Evolutionary conservation across 495 filamentous ascomycete species (phyloP), one percentile per base, ranked within the genome.

Genomic region (Penicillium roqueforti): DNA sequence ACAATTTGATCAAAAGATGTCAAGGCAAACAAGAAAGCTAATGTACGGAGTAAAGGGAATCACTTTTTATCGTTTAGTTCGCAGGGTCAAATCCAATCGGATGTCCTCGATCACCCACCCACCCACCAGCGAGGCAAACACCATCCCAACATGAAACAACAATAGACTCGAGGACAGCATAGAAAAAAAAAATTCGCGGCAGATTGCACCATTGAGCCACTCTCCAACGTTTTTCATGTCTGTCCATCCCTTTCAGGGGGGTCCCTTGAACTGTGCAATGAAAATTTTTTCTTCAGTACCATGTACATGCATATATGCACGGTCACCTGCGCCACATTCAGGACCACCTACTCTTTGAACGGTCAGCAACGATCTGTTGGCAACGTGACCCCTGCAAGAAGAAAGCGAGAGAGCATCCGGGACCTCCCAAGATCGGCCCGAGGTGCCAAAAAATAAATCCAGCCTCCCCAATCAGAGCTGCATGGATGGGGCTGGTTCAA

Each of bases 381-480:
- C 39, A 36, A 39, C 51, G 47, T 53, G 36, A 57, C 50, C 60
- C 58, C 63, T 59, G 58, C 58, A 55, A 41, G 28, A 25, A 44
- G 51, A 32, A 42, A 23, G 50, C 56, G 50, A 55, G 48, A 63
- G 49, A 55, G 54, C 29, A 54, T 53, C 31, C 37, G 28, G 29
- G 23, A 14, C 23, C 41, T 38, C 37, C 31, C 42, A 26, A 48
- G 60, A 64, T 59, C 55, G 60, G 47, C 51, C 60, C 56, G 58
- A 41, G 48, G 34, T 6, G 39, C 44, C 40, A 55, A 44, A 31
- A 51, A 19, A 18, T 22, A 42, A 25, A 34, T 22, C 57, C 65
- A 59, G 53, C 28, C 46, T 53, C 62, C 53, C 62, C 65, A 55
- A 55, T 66, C 56, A 64, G 25, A 39, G 29, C 45, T 44, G 53